Evolutionary conservation across 306 rosid genomes (phyloP).

Genomic region (Datisca glomerata): DNA sequence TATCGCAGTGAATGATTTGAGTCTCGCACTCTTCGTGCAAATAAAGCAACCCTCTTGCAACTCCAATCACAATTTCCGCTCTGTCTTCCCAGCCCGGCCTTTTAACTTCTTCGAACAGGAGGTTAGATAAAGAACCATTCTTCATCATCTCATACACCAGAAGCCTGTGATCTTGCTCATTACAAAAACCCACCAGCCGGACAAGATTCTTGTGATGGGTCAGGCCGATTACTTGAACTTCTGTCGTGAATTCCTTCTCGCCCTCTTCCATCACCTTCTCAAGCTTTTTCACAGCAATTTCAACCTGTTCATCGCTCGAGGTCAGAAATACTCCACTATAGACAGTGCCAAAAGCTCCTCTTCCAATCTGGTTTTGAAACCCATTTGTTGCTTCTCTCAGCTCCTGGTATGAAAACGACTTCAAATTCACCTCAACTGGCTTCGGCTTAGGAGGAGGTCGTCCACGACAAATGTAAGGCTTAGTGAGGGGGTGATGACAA

Average conservation of each 20-base stretch:
- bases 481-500: constrained; percentile 3
- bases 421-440: constrained; percentile 5
- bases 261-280: constrained; percentile 11
- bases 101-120: constrained; percentile 10
- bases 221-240: constrained; percentile 14
- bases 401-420: constrained; percentile 14
- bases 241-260: constrained; percentile 14
- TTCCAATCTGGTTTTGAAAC: constrained; percentile 21
- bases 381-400: constrained; percentile 24
- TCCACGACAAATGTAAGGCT: neutral
- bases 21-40: constrained; percentile 32
- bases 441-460: neutral
- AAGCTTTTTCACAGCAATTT: constrained; percentile 19
- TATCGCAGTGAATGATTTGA: constrained; percentile 33
- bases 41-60: constrained; percentile 22
- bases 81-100: constrained; percentile 22
- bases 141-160: constrained; percentile 28
- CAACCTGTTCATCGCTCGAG: neutral
- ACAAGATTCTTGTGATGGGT: constrained; percentile 20
- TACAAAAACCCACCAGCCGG: constrained; percentile 22
- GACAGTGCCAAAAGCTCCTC: constrained; percentile 24
- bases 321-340: constrained; percentile 14
- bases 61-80: constrained; percentile 6
- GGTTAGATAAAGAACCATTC: constrained; percentile 21
- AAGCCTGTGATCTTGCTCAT: constrained; percentile 19